Percentiles rank a stretch among this genome's conserved stretches.
phyloP scores from a whole-genome alignment of 2,329 filamentous ascomycete species.

The Fusarium solani-melongenae region DNA sequence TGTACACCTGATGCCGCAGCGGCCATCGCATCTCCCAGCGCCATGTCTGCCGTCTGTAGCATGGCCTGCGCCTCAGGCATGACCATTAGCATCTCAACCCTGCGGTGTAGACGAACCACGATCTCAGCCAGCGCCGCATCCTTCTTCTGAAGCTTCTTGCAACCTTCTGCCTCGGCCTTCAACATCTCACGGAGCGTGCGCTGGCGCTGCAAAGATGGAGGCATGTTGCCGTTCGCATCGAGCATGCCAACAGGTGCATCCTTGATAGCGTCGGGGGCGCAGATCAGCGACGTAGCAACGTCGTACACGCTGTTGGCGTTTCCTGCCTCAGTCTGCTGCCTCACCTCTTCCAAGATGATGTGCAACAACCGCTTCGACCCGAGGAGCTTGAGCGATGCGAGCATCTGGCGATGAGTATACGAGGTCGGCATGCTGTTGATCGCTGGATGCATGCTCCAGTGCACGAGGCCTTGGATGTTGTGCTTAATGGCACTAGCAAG shows the following conservation, averaged over 20 bases:
- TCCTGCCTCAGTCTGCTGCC: conserved; percentile 68
- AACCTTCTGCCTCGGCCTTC: conserved; percentile 67
- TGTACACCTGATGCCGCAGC: conserved; percentile 56
- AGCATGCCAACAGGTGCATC: conserved; percentile 49
- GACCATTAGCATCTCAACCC: conserved; percentile 73
- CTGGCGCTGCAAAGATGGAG: conserved; percentile 55
- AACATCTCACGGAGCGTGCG: conserved; percentile 71
- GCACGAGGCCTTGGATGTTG: conserved; percentile 70
- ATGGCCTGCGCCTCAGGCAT: conserved; percentile 54
- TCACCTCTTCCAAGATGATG: conserved; percentile 75
- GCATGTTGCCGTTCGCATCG: conserved; percentile 51
- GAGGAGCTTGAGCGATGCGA: conserved; percentile 69
- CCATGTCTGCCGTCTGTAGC: conserved; percentile 55
- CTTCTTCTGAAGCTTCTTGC: conserved; percentile 64
- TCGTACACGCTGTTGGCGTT: conserved; percentile 74
- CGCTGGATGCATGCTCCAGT: conserved; percentile 72
- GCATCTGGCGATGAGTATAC: conserved; percentile 79
- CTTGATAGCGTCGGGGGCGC: conserved; percentile 70
- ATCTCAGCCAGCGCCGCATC: conserved; percentile 70
- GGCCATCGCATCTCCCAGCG: conserved; percentile 56
- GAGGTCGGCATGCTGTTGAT: conserved; percentile 68
- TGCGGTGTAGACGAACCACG: conserved; percentile 70
- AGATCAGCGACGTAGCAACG: conserved; percentile 75
- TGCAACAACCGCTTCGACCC: conserved; percentile 71
- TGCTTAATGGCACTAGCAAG: conserved; percentile 68